Evolutionary conservation across 257 asterid genomes (phyloP).

Genomic region (Ilex aquifolium): DNA sequence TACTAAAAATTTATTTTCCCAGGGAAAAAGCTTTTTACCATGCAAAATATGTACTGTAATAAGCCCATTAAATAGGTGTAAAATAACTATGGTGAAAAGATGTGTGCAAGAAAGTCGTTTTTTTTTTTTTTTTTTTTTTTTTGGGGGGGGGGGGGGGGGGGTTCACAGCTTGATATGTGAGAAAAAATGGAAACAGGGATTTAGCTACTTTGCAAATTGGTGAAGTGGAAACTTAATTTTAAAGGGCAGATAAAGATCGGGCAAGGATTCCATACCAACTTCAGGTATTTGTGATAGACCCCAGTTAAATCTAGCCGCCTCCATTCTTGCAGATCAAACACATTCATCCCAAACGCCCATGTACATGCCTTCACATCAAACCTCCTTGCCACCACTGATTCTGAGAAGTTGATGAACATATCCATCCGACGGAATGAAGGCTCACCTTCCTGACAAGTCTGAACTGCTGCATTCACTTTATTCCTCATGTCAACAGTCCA

Average conservation of each 20-base stretch:
- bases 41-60: too few relatives aligned
- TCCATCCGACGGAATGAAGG: conserved; percentile 78
- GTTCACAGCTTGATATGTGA: too few relatives aligned
- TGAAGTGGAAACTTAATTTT: background rate
- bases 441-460: conserved; percentile 62
- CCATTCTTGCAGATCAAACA: conserved; percentile 83
- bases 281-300: conserved; percentile 60
- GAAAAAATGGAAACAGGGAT: background rate
- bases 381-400: conserved; percentile 45
- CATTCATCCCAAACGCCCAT: conserved; percentile 88
- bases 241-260: background rate
- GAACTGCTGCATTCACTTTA: conserved; percentile 84
- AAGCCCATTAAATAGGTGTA: too few relatives aligned
- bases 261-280: conserved; percentile 37
- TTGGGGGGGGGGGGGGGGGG: too few relatives aligned
- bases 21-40: too few relatives aligned
- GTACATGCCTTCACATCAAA: conserved; percentile 67
- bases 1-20: too few relatives aligned
- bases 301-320: conserved; percentile 66
- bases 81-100: too few relatives aligned
- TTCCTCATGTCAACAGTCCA: conserved; percentile 68
- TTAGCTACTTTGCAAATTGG: background rate
- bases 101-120: too few relatives aligned
- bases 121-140: too few relatives aligned
- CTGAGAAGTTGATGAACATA: conserved; percentile 63